Base-by-base conservation (phyloP, 345 rosid genomes). In the Euphorbia peplus region DNA sequence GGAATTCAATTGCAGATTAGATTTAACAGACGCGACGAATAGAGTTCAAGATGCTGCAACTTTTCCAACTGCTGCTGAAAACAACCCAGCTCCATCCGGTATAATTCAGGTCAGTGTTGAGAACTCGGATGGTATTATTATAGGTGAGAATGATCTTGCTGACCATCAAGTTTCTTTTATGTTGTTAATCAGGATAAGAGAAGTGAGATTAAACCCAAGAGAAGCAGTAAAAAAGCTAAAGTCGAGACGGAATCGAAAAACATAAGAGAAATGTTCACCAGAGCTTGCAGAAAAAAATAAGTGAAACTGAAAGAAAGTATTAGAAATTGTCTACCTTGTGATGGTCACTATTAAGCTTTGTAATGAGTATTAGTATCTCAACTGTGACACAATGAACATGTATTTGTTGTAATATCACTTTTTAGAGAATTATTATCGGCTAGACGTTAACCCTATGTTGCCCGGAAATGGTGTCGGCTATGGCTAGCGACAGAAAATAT, bases 191-290 rank as follows among this genome's bases (percentile, higher is more conserved):
- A 88, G 93, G 96, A 60, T 25, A 83, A 86, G 76, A 63, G 66
- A 15, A 55, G 47, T 16, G 87, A 75, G 10, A 84, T 61, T 55
- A 90, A 79, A 80, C 66, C 71, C 5, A 72, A 68, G 61, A 82
- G 77, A 78, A 68, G 26, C 66, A 83, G 77, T 44, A 90, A 87
- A 72, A 88, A 82, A 78, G 84, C 83, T 3, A 90, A 86, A 77
- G 39, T 81, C 32, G 97, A 86, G 90, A 86, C 91, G 2, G 90
- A 86, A 72, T 90, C 95, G 63, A 77, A 70, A 79, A 90, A 85
- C 80, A 90, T 90, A 66, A 87, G 70, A 76, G 98, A 90, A 48
- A 90, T 93, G 98, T 93, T 93, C 64, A 67, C 80, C 72, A 86
- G 93, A 81, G 95, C 92, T 67, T 83, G 85, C 12, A 77, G 85